A percentile compares a stretch with the other conserved stretches of the same genome.
Evolutionary conservation across 2,329 filamentous ascomycete species (phyloP).

Genomic region (Cadophora gregata): DNA sequence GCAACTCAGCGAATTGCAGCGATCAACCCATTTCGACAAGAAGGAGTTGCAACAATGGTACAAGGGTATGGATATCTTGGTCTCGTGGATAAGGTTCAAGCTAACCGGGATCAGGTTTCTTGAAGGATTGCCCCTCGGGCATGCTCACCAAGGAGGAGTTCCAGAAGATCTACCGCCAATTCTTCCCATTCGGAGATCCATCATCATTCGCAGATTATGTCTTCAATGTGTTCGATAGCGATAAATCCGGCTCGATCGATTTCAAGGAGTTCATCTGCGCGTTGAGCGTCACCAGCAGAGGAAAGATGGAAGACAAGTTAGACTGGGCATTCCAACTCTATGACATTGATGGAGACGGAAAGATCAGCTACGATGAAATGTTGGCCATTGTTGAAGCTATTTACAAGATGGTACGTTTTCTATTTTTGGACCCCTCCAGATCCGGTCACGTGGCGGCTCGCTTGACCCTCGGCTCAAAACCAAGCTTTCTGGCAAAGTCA

Average conservation of each 20-base stretch:
- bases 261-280: conserved; percentile 99
- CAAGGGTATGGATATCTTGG: conserved; percentile 71
- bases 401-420: conserved; percentile 88
- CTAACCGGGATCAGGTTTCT: conserved; percentile 69
- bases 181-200: conserved; percentile 98
- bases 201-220: conserved; percentile 98
- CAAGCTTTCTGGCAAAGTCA: conserved; percentile 16
- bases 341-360: conserved; percentile 98
- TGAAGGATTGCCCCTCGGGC: conserved; percentile 97
- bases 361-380: conserved; percentile 99
- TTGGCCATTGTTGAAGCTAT: conserved; percentile 98
- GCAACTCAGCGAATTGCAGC: conserved; percentile 93
- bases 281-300: conserved; percentile 92
- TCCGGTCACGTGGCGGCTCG: not conserved
- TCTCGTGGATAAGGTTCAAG: conserved; percentile 16
- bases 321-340: conserved; percentile 99
- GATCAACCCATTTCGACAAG: conserved; percentile 98
- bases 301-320: conserved; percentile 99
- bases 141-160: conserved; percentile 98
- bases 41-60: conserved; percentile 99
- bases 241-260: conserved; percentile 96
- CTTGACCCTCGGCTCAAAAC: not conserved
- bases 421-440: conserved; percentile 6
- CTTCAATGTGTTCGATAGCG: conserved; percentile 98
- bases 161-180: conserved; percentile 99